Conservation (phyloP, 1,284 basidiomycete genomes). For the Ceratobasidium sp. region DNA sequence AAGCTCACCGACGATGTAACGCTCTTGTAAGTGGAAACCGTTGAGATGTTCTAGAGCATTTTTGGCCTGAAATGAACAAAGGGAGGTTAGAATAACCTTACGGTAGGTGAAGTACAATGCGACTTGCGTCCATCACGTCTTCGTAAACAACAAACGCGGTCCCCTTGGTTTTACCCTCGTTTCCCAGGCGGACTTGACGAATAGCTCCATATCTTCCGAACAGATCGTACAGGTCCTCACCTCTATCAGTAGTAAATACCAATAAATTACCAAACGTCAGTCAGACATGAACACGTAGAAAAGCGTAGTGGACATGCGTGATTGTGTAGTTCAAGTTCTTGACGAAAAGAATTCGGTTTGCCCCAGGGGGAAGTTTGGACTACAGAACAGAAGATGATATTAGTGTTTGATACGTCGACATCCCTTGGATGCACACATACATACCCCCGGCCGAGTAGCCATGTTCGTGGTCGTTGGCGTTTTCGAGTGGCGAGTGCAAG, state of each 20-base stretch:
- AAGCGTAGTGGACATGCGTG: slow-evolving; percentile 54
- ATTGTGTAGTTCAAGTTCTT: slow-evolving; percentile 96
- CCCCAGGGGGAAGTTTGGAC: slow-evolving; percentile 86
- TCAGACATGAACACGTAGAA: neutral
- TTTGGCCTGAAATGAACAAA: slow-evolving; percentile 83
- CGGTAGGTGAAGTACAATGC: no score
- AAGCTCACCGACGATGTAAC: slow-evolving; percentile 84
- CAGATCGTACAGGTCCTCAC: slow-evolving; percentile 94
- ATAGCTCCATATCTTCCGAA: slow-evolving; percentile 98
- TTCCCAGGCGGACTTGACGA: slow-evolving; percentile 93
- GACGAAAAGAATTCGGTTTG: slow-evolving; percentile 85
- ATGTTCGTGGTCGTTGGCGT: slow-evolving; percentile 22
- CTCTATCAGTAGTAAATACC: slow-evolving; percentile 53
- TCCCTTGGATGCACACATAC: slow-evolving; percentile 9
- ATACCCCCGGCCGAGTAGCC: slow-evolving; percentile 41
- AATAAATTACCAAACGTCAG: no score
- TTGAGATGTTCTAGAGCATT: slow-evolving; percentile 97
- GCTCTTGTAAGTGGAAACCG: slow-evolving; percentile 97
- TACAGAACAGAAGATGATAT: no score
- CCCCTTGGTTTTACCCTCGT: slow-evolving; percentile 90
- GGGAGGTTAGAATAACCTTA: slow-evolving; percentile 48
- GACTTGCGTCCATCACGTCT: slow-evolving; percentile 86
- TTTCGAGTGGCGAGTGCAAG: slow-evolving; percentile 8
- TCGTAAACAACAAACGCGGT: slow-evolving; percentile 96
- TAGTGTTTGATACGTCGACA: no score